Evolutionary conservation across 2,329 filamentous ascomycete species (phyloP).

Genomic region (Thelonectria rubi): DNA sequence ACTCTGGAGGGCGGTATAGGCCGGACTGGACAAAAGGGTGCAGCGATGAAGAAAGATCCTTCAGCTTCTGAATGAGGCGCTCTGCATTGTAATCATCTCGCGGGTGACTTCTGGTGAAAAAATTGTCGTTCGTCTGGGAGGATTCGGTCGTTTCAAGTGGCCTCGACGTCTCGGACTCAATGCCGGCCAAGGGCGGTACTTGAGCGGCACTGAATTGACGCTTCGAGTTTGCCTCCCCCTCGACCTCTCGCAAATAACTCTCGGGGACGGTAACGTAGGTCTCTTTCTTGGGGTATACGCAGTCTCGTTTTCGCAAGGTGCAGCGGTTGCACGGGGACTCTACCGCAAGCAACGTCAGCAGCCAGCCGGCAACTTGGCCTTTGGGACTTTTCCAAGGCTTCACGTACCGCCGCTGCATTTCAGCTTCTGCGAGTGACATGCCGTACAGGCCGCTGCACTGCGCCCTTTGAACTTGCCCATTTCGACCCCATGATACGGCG

Average conservation of each 20-base stretch:
- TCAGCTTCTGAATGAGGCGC: slow-evolving; percentile 25
- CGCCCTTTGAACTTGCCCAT: slow-evolving; percentile 28
- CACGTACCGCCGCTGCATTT: slow-evolving; percentile 26
- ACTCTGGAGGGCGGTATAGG: slow-evolving; percentile 1
- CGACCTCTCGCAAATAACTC: slow-evolving; percentile 25
- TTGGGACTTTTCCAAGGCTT: background rate
- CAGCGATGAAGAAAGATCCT: slow-evolving; percentile 19
- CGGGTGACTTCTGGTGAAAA: slow-evolving; percentile 5
- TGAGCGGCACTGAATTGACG: slow-evolving; percentile 11
- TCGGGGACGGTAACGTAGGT: slow-evolving; percentile 21
- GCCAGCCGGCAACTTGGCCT: too few relatives aligned
- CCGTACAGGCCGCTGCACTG: slow-evolving; percentile 21
- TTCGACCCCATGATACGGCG: background rate
- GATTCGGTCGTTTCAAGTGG: background rate
- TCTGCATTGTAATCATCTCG: slow-evolving; percentile 20
- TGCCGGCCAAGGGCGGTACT: slow-evolving; percentile 6
- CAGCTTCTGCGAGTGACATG: slow-evolving; percentile 25
- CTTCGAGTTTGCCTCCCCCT: slow-evolving; percentile 20
- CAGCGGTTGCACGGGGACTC: slow-evolving; percentile 21
- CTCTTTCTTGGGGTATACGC: slow-evolving; percentile 21
- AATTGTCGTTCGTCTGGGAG: slow-evolving; percentile 7
- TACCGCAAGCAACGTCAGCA: slow-evolving; percentile 7
- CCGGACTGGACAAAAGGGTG: slow-evolving; percentile 13
- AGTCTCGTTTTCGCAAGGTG: slow-evolving; percentile 16
- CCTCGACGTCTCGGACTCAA: background rate